Evolutionary conservation across 768 basidiomycete genomes (phyloP).

Genomic region (Neoboletus subvelutipes): DNA sequence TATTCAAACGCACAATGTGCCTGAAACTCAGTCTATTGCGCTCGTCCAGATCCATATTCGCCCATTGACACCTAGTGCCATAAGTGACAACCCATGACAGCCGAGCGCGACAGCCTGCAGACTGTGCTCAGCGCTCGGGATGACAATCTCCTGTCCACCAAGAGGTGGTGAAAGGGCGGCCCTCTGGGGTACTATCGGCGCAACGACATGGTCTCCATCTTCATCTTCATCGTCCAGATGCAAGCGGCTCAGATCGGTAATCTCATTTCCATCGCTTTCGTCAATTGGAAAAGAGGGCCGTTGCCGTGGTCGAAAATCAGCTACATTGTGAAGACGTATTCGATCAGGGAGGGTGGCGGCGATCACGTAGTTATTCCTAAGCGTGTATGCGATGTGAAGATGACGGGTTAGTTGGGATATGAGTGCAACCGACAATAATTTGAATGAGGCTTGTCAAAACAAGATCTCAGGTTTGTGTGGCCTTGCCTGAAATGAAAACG

Average conservation of each 20-base stretch:
- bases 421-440: slow-evolving; percentile 50
- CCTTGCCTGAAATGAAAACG: not conserved
- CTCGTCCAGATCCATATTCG: slow-evolving; percentile 29
- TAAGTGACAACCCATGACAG: slow-evolving; percentile 37
- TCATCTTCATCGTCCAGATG: slow-evolving; percentile 31
- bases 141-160: slow-evolving; percentile 22
- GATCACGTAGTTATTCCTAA: slow-evolving; percentile 53
- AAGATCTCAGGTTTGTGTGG: slow-evolving; percentile 2
- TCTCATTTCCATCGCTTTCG: slow-evolving; percentile 23
- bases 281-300: slow-evolving; percentile 43
- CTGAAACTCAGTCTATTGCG: slow-evolving; percentile 12
- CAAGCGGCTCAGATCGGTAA: slow-evolving; percentile 22
- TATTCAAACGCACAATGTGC: not conserved
- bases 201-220: slow-evolving; percentile 17
- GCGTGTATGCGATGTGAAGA: slow-evolving; percentile 44
- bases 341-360: slow-evolving; percentile 42
- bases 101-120: slow-evolving; percentile 45
- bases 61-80: slow-evolving; percentile 21
- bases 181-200: not conserved
- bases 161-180: slow-evolving; percentile 19
- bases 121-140: slow-evolving; percentile 15
- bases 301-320: slow-evolving; percentile 44
- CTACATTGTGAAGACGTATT: slow-evolving; percentile 47
- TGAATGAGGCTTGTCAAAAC: slow-evolving; percentile 57
- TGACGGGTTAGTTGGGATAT: slow-evolving; percentile 39